Percentiles rank a stretch among this genome's conserved stretches.
Evolutionary conservation across 1,284 basidiomycete species (phyloP).

Genomic region (Meripilus lineatus): DNA sequence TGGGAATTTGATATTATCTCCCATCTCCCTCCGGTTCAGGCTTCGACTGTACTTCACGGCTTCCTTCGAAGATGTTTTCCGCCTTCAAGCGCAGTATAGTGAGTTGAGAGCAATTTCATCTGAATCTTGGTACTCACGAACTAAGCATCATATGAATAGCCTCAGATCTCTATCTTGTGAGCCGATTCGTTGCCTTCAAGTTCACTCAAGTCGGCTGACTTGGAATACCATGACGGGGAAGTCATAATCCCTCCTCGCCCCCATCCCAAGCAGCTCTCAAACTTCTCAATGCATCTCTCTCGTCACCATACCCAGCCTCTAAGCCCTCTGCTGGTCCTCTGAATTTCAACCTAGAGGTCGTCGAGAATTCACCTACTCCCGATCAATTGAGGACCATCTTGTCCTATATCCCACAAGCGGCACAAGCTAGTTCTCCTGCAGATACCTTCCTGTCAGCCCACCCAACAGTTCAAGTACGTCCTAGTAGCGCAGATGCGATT

Average conservation of each 20-base stretch:
- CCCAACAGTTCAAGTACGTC: slow-evolving; percentile 27
- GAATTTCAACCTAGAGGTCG: slow-evolving; percentile 64
- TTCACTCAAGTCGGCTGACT: neutral
- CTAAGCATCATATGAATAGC: slow-evolving; percentile 5
- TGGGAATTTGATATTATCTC: too few species aligned
- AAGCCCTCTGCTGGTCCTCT: slow-evolving; percentile 45
- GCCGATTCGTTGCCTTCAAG: neutral
- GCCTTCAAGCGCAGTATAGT: slow-evolving; percentile 6
- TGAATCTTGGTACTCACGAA: neutral
- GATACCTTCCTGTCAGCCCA: slow-evolving; percentile 51
- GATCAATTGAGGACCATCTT: slow-evolving; percentile 67
- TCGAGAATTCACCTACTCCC: slow-evolving; percentile 60
- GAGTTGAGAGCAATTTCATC: neutral
- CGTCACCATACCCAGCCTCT: slow-evolving; percentile 53
- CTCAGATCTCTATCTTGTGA: slow-evolving; percentile 17
- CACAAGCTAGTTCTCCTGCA: slow-evolving; percentile 23
- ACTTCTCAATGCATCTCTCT: slow-evolving; percentile 52
- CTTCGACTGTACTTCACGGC: too few species aligned
- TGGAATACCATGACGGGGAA: slow-evolving; percentile 21
- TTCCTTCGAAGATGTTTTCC: slow-evolving; percentile 3
- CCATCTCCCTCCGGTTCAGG: too few species aligned
- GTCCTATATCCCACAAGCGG: slow-evolving; percentile 41
- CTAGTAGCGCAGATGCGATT: slow-evolving; percentile 41
- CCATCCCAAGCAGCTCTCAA: slow-evolving; percentile 56
- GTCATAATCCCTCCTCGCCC: slow-evolving; percentile 60